phyloP scores from a whole-genome alignment of 352 stramenopile genomes.

The Lagenidium giganteum region DNA sequence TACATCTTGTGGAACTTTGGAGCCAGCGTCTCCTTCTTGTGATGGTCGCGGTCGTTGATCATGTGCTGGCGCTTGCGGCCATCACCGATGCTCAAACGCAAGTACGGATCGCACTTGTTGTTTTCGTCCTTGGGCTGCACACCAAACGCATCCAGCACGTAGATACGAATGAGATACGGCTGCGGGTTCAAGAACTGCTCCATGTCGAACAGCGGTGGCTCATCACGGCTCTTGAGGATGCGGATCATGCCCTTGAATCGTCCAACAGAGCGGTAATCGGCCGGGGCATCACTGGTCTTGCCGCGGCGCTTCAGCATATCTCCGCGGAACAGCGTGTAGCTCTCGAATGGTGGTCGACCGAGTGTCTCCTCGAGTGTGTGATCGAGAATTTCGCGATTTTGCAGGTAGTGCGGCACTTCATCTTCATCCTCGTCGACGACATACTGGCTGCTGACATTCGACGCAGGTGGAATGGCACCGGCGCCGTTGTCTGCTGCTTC shows the following conservation, averaged over 20 bases:
- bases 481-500: slow-evolving; percentile 8
- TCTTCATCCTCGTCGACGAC: slow-evolving; percentile 48
- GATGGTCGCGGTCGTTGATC: slow-evolving; percentile 80
- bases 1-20: slow-evolving; percentile 91
- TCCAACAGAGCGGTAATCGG: slow-evolving; percentile 60
- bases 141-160: slow-evolving; percentile 79
- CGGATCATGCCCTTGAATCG: slow-evolving; percentile 89
- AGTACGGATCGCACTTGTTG: slow-evolving; percentile 83
- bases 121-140: slow-evolving; percentile 80
- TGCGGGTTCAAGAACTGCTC: slow-evolving; percentile 69
- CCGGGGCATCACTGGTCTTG: slow-evolving; percentile 15
- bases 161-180: slow-evolving; percentile 81
- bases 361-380: slow-evolving; percentile 64
- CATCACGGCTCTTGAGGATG: slow-evolving; percentile 63
- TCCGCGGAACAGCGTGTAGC: slow-evolving; percentile 63
- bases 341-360: slow-evolving; percentile 73
- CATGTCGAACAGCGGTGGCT: slow-evolving; percentile 69
- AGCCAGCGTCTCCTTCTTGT: slow-evolving; percentile 61
- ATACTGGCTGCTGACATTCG: slow-evolving; percentile 6
- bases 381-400: slow-evolving; percentile 43
- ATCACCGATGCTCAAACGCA: slow-evolving; percentile 78
- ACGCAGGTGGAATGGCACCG: slow-evolving; percentile 1
- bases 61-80: slow-evolving; percentile 52
- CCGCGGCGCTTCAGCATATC: slow-evolving; percentile 29
- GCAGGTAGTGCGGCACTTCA: slow-evolving; percentile 64